Evolutionary conservation across 768 basidiomycete species (phyloP).

Genomic region (Coprinopsis sp.): DNA sequence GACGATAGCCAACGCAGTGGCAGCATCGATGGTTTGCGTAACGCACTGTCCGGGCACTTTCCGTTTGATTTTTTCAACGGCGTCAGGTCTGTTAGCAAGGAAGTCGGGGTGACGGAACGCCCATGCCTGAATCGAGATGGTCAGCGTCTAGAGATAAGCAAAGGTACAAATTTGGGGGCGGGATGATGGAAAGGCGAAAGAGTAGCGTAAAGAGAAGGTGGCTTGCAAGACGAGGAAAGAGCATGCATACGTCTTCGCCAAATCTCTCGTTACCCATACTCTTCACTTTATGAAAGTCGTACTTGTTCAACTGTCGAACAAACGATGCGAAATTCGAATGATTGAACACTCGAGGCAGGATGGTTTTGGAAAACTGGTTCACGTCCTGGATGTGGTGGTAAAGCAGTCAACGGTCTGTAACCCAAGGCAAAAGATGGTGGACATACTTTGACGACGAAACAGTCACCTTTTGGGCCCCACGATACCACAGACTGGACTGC

Average conservation of each 20-base stretch:
- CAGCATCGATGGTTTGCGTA: slow-evolving; percentile 28
- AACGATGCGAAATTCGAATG: slow-evolving; percentile 93
- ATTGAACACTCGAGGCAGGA: slow-evolving; percentile 91
- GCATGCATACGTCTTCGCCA: slow-evolving; percentile 48
- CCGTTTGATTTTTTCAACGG: slow-evolving; percentile 56
- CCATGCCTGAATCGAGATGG: slow-evolving; percentile 44
- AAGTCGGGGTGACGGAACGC: slow-evolving; percentile 59
- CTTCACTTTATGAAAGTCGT: slow-evolving; percentile 96
- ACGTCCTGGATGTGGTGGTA: slow-evolving; percentile 50
- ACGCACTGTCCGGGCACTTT: slow-evolving; percentile 55
- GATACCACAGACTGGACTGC: slow-evolving; percentile 68
- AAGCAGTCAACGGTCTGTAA: background rate
- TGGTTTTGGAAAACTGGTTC: slow-evolving; percentile 91
- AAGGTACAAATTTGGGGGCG: background rate
- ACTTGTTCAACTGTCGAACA: slow-evolving; percentile 92
- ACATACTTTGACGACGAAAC: slow-evolving; percentile 80
- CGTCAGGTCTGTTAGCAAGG: slow-evolving; percentile 48
- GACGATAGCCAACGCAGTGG: slow-evolving; percentile 14
- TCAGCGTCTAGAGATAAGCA: background rate
- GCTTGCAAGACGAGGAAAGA: background rate
- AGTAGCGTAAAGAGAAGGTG: too few relatives aligned
- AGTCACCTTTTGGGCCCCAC: slow-evolving; percentile 82
- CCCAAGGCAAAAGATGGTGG: background rate
- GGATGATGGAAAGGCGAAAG: background rate
- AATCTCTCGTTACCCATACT: slow-evolving; percentile 78